phyloP scores from a whole-genome alignment of 768 basidiomycete genomes.

The Terana coerulea region DNA sequence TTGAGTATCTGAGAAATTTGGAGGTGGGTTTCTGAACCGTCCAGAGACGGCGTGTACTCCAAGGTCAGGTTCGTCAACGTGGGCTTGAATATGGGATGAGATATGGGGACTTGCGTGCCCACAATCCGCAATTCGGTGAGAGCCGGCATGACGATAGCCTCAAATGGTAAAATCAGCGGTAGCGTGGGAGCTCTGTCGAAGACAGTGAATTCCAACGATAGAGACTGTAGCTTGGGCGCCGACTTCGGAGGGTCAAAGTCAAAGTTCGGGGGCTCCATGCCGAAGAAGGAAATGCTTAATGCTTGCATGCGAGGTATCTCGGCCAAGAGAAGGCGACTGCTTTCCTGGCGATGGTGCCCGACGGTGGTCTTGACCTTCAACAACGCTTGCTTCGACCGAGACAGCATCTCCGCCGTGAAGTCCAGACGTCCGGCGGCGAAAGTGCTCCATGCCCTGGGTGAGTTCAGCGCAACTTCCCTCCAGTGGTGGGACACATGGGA shows the following conservation, averaged over 20 bases:
- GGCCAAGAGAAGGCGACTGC: not conserved
- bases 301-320: slow-evolving; percentile 1
- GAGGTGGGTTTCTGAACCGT: not conserved
- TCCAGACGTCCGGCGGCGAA: not conserved
- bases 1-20: not conserved
- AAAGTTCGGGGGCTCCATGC: not conserved
- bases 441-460: slow-evolving; percentile 4
- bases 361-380: not conserved
- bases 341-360: not conserved
- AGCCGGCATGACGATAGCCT: not conserved
- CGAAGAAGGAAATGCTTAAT: not conserved
- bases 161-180: not conserved
- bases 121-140: not conserved
- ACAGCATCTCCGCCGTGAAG: slow-evolving; percentile 2
- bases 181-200: not conserved
- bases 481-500: slow-evolving; percentile 11
- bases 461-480: slow-evolving; percentile 6
- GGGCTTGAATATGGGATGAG: not conserved
- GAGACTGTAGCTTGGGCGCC: not conserved
- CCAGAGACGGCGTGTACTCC: not conserved
- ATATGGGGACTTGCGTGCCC: not conserved
- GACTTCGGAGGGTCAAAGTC: not conserved
- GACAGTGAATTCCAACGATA: not conserved
- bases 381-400: slow-evolving; percentile 4
- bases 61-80: not conserved